Evolutionary conservation across 805 yeast genomes (phyloP).

Genomic region (Pichia nakasei): DNA sequence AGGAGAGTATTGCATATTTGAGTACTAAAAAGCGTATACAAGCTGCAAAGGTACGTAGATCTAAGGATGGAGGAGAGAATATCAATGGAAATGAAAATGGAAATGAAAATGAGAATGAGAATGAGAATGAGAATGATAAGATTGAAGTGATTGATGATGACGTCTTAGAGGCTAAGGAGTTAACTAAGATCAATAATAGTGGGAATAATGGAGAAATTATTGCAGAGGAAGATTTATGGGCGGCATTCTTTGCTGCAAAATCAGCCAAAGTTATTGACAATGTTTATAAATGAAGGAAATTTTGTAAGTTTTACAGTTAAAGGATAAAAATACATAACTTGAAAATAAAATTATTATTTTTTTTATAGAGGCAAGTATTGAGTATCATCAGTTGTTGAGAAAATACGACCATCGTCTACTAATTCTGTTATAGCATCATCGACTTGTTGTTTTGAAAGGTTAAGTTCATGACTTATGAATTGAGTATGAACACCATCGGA

Average conservation of each 20-base stretch:
- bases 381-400: slow-evolving; percentile 61
- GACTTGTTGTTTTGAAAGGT: slow-evolving; percentile 40
- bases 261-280: slow-evolving; percentile 18
- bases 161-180: slow-evolving; percentile 45
- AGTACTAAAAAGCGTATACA: slow-evolving; percentile 52
- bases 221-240: slow-evolving; percentile 51
- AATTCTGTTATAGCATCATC: slow-evolving; percentile 42
- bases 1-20: slow-evolving; percentile 72
- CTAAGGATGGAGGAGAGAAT: slow-evolving; percentile 41
- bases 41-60: slow-evolving; percentile 26
- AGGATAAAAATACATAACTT: slow-evolving; percentile 14
- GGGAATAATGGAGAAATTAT: slow-evolving; percentile 53
- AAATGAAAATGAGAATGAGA: slow-evolving; percentile 21
- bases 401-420: slow-evolving; percentile 60
- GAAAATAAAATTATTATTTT: not conserved
- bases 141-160: slow-evolving; percentile 25
- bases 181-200: slow-evolving; percentile 43
- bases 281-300: slow-evolving; percentile 7
- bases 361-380: slow-evolving; percentile 44
- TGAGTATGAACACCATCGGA: slow-evolving; percentile 70
- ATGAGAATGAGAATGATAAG: slow-evolving; percentile 42
- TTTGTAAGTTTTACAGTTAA: not conserved
- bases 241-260: slow-evolving; percentile 40
- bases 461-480: slow-evolving; percentile 49
- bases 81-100: no score